A percentile compares a stretch with the other conserved stretches of the same genome.
Evolutionary conservation across 2,329 filamentous ascomycete genomes (phyloP).

Genomic region (Phialophora tarda): DNA sequence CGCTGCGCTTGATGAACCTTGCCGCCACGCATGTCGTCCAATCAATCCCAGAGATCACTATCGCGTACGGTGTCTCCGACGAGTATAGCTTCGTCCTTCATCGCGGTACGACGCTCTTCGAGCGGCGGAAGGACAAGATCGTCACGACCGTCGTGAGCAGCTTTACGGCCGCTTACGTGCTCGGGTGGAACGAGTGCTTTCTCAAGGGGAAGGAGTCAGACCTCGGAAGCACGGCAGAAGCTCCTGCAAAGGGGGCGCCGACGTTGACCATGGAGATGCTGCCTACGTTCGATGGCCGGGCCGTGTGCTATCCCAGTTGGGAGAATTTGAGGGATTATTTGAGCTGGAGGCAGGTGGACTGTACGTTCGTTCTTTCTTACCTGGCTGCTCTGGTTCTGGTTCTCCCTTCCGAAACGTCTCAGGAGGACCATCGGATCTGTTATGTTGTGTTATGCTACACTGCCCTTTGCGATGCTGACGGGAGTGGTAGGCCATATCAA

Average conservation of each 20-base stretch:
- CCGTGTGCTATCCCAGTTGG: constrained; percentile 84
- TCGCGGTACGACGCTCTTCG: constrained; percentile 80
- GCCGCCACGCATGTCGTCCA: constrained; percentile 84
- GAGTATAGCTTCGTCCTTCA: constrained; percentile 95
- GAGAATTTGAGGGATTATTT: constrained; percentile 90
- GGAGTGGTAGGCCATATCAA: constrained; percentile 80
- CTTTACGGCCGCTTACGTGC: constrained; percentile 89
- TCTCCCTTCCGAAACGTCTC: neutral
- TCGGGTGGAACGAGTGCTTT: constrained; percentile 65
- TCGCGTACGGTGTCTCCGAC: constrained; percentile 93
- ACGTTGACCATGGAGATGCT: constrained; percentile 70
- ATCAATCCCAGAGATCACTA: constrained; percentile 80
- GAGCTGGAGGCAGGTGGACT: constrained; percentile 96
- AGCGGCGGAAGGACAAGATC: constrained; percentile 85
- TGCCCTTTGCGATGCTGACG: constrained; percentile 21
- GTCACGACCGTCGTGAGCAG: constrained; percentile 89
- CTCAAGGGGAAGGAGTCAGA: neutral
- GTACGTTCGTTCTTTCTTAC: constrained; percentile 58
- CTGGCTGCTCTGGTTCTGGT: neutral
- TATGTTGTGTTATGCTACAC: neutral
- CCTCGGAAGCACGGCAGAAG: neutral
- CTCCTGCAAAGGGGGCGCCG: neutral
- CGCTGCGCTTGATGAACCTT: constrained; percentile 91
- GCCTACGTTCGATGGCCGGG: constrained; percentile 90
- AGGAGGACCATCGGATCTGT: neutral